phyloP scores from a whole-genome alignment of 2,329 filamentous ascomycete genomes.

The Monilinia laxa region DNA sequence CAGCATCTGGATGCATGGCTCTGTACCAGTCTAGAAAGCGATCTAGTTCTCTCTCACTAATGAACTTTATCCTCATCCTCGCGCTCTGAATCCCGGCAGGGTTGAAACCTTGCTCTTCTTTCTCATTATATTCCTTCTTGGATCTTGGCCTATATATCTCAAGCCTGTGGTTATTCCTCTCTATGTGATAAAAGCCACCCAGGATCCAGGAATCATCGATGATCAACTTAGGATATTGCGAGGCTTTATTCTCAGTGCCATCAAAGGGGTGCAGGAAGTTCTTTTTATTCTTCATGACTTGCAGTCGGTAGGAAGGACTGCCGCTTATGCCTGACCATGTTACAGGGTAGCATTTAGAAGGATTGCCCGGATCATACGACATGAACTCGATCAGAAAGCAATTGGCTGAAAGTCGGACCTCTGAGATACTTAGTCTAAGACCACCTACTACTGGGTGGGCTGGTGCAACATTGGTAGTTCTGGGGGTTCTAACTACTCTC shows the following conservation, averaged over 20 bases:
- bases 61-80: constrained; percentile 10
- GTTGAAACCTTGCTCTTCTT: not conserved
- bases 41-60: not conserved
- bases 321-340: constrained; percentile 1
- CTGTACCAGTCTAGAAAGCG: constrained; percentile 1
- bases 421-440: not conserved
- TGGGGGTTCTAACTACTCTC: not conserved
- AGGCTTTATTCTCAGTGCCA: not conserved
- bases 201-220: constrained; percentile 3
- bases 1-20: not conserved
- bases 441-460: not conserved
- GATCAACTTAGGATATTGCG: not conserved
- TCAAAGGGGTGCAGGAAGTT: not conserved
- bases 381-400: not conserved
- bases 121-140: not conserved
- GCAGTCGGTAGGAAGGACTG: not conserved
- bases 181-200: not conserved
- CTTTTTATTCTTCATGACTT: not conserved
- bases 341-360: not conserved
- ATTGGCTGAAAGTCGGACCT: not conserved
- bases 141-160: constrained; percentile 14
- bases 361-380: constrained; percentile 6
- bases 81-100: not conserved
- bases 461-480: not conserved
- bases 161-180: not conserved